Evolutionary conservation across 371 early-diverging fungal genomes (phyloP).

Genomic region (Phascolomyces articulosus): DNA sequence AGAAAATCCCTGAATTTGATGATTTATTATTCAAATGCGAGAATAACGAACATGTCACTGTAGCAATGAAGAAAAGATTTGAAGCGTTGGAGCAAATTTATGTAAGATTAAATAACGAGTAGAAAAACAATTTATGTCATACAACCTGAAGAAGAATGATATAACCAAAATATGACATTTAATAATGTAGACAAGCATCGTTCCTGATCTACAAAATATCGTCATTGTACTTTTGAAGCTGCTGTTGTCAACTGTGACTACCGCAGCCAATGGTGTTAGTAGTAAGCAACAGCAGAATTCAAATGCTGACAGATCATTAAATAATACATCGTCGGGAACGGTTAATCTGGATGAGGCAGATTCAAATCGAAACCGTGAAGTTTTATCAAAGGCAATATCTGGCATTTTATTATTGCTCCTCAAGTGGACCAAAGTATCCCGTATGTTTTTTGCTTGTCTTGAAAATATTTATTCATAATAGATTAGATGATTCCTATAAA

Average conservation of each 20-base stretch:
- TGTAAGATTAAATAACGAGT: neutral
- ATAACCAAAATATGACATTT: neutral
- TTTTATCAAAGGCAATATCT: constrained; percentile 76
- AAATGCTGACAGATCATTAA: neutral
- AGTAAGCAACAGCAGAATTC: constrained; percentile 10
- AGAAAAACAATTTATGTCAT: too few species aligned
- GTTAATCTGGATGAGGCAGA: constrained; percentile 56
- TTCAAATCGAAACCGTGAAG: constrained; percentile 67
- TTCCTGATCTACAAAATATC: constrained; percentile 51
- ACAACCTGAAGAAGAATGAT: too few species aligned
- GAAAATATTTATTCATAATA: neutral
- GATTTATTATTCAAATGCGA: constrained; percentile 2
- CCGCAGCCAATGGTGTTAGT: constrained; percentile 1
- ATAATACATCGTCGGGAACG: neutral
- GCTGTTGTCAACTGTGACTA: constrained; percentile 42
- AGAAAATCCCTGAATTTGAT: neutral
- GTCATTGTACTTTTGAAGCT: constrained; percentile 53
- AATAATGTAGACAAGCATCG: constrained; percentile 31
- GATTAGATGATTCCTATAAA: too few species aligned
- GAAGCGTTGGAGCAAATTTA: constrained; percentile 33
- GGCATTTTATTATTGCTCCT: constrained; percentile 69
- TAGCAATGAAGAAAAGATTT: constrained; percentile 4
- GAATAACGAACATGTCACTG: neutral
- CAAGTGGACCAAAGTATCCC: constrained; percentile 72
- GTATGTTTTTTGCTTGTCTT: constrained; percentile 42